Evolutionary conservation across 2,329 filamentous ascomycete species (phyloP), one percentile per base, ranked within the genome.

Genomic region (Talaromyces sp.): DNA sequence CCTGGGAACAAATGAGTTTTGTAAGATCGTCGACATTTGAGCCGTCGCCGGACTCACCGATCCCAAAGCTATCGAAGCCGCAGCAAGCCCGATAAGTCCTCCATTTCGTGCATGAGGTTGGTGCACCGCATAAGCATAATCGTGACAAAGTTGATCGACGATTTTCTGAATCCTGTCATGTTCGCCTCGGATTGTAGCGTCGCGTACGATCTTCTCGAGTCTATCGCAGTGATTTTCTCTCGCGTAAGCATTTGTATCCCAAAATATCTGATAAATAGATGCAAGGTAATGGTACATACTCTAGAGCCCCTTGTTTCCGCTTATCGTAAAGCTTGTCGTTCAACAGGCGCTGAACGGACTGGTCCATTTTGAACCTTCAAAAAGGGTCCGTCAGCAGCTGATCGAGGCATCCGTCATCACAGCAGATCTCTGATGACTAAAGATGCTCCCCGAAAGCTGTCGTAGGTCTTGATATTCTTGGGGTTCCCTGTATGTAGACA

Each of bases 271-370:
- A 21, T 13, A 46, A 46, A 46, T 8, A 24, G 43, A 54, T 52
- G 38, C 21, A 4, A n/a, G 11, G 27, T 54, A 41, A 26, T 27
- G 43, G n/a, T 26, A 56, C 60, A 35, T 87, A 96, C 92, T 99
- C 95, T 61, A 99, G 85, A 69, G 96, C 95, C 65, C 95, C 95
- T 71, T 92, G 88, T 78, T 99, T 99, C 73, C 96, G 87, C 82
- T 96, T 96, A 74, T 99, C 95, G 76, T 99, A 99, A 73, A 98
- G 88, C 85, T 97, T 99, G 80, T 99, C 95, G 74, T 96, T 96
- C 73, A 99, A 83, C 67, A 93, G 85, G 69, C 93, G 90, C 77
- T 96, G 91, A 73, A 97, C 91, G 73, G 87, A 88, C 71, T 85
- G 82, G 81, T 98, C 93, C 93, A 98, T 97, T 63, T 65, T 69